phyloP scores from a whole-genome alignment of 768 basidiomycete genomes.

The Phlebiopsis gigantea region DNA sequence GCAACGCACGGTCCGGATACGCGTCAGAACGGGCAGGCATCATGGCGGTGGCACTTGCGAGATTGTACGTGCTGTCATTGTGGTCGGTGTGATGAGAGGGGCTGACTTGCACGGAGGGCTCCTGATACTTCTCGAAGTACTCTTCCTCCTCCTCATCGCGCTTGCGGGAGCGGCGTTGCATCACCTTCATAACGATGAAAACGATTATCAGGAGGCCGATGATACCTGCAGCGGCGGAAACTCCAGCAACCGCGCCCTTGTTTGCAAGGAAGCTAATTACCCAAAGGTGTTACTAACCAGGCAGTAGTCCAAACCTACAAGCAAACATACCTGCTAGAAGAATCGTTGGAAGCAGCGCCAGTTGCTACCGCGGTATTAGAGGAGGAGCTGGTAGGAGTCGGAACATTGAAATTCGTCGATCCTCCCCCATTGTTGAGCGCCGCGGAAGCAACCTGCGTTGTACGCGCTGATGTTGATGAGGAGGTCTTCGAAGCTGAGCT shows the following conservation, averaged over 20 bases:
- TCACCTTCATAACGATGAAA: slow-evolving; percentile 24
- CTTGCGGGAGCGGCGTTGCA: slow-evolving; percentile 25
- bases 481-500: background rate
- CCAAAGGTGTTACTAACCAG: background rate
- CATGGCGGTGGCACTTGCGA: slow-evolving; percentile 9
- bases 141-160: slow-evolving; percentile 24
- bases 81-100: slow-evolving; percentile 1
- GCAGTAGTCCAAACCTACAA: background rate
- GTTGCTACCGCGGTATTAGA: slow-evolving; percentile 5
- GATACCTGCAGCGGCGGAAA: slow-evolving; percentile 38
- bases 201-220: slow-evolving; percentile 28
- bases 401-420: background rate
- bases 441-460: background rate
- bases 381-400: background rate
- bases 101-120: slow-evolving; percentile 10
- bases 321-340: background rate
- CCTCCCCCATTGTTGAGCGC: slow-evolving; percentile 1
- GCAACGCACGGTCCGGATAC: slow-evolving; percentile 23
- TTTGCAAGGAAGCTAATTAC: slow-evolving; percentile 46
- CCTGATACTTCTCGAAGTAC: slow-evolving; percentile 26
- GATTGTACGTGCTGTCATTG: slow-evolving; percentile 11
- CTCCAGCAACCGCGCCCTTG: slow-evolving; percentile 41
- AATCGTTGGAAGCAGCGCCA: slow-evolving; percentile 3
- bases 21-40: slow-evolving; percentile 19
- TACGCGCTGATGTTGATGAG: background rate